These are phyloP conservation scores for Lolium rigidum DNA, from an alignment of 176 grass and related monocot species.

Conservation along the genomic window DNA sequence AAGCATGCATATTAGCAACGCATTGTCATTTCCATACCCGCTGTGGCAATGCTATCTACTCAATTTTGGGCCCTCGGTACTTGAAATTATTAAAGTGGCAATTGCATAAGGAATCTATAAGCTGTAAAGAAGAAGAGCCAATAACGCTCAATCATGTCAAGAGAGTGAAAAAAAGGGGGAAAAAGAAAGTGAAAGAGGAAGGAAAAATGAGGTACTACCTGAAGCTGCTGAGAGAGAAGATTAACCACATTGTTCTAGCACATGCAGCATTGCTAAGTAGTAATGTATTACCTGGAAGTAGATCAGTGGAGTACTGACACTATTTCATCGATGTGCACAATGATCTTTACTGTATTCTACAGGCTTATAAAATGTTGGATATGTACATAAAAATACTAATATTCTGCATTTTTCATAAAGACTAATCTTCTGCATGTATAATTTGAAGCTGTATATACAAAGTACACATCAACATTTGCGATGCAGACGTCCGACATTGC, in stretches of 20 bases:
- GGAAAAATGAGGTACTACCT: background rate
- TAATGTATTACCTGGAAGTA: background rate
- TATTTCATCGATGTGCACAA: background rate
- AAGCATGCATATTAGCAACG: background rate
- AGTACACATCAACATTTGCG: too few relatives aligned
- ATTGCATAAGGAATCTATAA: conserved; percentile 48
- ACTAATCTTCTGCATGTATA: too few relatives aligned
- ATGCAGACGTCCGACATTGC: too few relatives aligned
- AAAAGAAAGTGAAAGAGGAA: conserved; percentile 2
- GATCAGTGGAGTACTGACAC: background rate
- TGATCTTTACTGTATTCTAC: background rate
- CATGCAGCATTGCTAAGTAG: background rate
- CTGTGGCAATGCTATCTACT: conserved; percentile 32
- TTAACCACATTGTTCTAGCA: conserved; percentile 28
- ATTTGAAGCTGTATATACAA: too few relatives aligned
- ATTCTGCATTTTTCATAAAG: too few relatives aligned
- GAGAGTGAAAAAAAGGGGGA: background rate
- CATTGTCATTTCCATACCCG: background rate
- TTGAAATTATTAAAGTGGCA: conserved; percentile 55
- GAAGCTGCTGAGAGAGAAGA: conserved; percentile 18
- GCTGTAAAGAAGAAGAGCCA: conserved; percentile 56
- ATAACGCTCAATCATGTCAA: conserved; percentile 54
- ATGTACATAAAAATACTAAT: too few relatives aligned
- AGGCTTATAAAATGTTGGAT: background rate
- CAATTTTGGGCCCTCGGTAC: conserved; percentile 36